Base-by-base conservation (phyloP, 2,329 filamentous ascomycete species). In the Xylaria polymorpha region DNA sequence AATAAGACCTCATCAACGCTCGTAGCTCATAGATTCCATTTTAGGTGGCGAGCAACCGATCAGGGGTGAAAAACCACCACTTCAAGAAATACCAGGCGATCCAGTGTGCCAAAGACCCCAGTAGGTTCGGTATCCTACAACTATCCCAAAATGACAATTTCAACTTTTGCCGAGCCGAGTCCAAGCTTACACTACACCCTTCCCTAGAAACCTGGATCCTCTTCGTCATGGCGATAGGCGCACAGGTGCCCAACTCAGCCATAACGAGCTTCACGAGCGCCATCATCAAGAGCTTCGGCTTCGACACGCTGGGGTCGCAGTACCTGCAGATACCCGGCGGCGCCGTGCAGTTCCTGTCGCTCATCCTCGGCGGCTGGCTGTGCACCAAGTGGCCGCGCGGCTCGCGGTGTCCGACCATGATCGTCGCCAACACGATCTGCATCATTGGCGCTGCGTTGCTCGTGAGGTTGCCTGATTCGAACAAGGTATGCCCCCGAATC, bases 251-350 rank as follows among this genome's bases (percentile, higher is more conserved):
- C 0, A 89, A 89, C 64, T 83, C 85, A 0, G 87, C 86, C 0
- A 74, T 88, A 46, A 88, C 87, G 0, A 86, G 81, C 80, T 77
- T 77, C 64, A 74, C 76, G 4, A 74, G 72, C 57, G 20, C 62
- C 35, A 77, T 77, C 66, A 74, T 77, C 60, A 51, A 43, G n/a
- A 74, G 72, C 48, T 77, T 77, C 64, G 74, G 75, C 51, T 77
- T 86, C 72, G 82, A 83, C 60, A 84, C 83, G 0, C 77, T 87
- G 1, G 83, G 84, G 4, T 85, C 85, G 0, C 86, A 88, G 68
- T 87, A 88, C 67, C 83, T 90, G 10, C 86, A 89, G 70, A 90
- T 90, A 63, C 87, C 87, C 0, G 87, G 86, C 18, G 87, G 86
- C 22, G 86, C 84, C 0, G 82, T 89, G 0, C 86, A 89, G 68